These are phyloP conservation scores for Suillus paluster DNA, from an alignment of 768 basidiomycete species.

Conservation along the genomic window DNA sequence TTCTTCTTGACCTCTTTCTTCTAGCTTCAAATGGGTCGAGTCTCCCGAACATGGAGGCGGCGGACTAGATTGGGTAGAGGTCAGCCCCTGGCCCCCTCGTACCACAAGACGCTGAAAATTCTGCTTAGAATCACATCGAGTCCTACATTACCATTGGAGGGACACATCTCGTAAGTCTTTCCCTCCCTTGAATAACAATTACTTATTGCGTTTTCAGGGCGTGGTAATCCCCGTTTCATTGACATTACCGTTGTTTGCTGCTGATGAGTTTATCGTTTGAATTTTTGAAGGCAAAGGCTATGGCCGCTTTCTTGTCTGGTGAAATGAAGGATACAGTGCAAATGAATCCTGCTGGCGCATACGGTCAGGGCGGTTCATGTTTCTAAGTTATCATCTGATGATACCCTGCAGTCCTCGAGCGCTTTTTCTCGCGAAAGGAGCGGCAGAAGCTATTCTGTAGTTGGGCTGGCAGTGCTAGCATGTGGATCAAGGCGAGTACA, in stretches of 20 bases:
- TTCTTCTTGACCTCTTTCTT: conserved; percentile 12
- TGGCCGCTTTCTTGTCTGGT: conserved; percentile 93
- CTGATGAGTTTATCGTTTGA: neutral
- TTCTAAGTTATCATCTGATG: neutral
- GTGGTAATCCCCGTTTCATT: conserved; percentile 54
- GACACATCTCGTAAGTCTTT: conserved; percentile 70
- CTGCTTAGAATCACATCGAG: conserved; percentile 76
- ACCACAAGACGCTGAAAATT: neutral
- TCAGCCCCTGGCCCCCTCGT: conserved; percentile 31
- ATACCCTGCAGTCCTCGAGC: conserved; percentile 62
- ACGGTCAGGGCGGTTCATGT: conserved; percentile 48
- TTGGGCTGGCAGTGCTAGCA: conserved; percentile 93
- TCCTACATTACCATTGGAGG: conserved; percentile 85
- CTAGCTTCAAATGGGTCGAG: conserved; percentile 96
- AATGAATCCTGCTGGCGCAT: conserved; percentile 79
- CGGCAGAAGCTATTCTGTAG: conserved; percentile 88
- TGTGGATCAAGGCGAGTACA: conserved; percentile 85
- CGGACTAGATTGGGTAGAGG: conserved; percentile 91
- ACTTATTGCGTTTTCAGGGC: conserved; percentile 48
- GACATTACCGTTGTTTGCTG: neutral
- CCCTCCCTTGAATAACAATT: conserved; percentile 9
- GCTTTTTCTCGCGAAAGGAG: conserved; percentile 91
- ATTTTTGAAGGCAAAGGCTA: conserved; percentile 77
- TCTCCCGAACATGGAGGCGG: conserved; percentile 81
- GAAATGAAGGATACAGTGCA: conserved; percentile 96